Evolutionary conservation across 2,329 filamentous ascomycete species (phyloP), one percentile per base, ranked within the genome.

Genomic region (Paraphaeosphaeria sporulosa): DNA sequence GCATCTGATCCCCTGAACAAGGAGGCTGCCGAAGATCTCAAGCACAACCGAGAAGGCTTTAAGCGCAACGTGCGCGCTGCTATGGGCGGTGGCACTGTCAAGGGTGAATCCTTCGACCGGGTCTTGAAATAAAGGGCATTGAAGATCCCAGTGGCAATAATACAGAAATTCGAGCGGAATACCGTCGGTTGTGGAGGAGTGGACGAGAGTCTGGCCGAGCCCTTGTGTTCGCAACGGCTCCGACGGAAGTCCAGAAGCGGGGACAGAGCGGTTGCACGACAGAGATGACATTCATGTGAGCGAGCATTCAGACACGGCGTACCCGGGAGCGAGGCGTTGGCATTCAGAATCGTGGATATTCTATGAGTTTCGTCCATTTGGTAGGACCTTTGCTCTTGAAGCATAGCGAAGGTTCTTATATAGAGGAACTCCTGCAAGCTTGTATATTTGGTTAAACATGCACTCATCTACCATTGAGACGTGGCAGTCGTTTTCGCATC

Each of bases 1-100:
- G 93, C 95, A 10, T 94, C 91, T 51, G 95, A 99, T 75, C 95
- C 95, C n/a, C 83, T 99, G 62, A 99, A 99, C 81, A 97, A 99
- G 83, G 94, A 98, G 73, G 95, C 95, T 0, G 95, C 95, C 4
- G 93, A 97, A 63, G 95, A 98, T 75, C 83, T 99, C 69, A 89
- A 94, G 71, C 84, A 85, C 50, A 96, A 95, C 78, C 84, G 93
- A 40, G 95, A 98, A 56, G 87, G 85, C 32, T 99, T 99, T 81
- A 95, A 94, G 84, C 85, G 93, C 62, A 97, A 98, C 74, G 95
- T 98, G 42, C 87, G 91, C 71, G 85, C 85, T 23, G 86, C 93
- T 7, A 97, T 99, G 92, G 84, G 83, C 3, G 95, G 95, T 55
- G 93, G 93, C 7, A 81, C 81, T 0, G 89, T 98, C 43, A 89